These are phyloP conservation scores for Rhytidiadelphus loreus DNA, from an alignment of 225 moss, liverwort and hornwort species.

Conservation along the genomic window DNA sequence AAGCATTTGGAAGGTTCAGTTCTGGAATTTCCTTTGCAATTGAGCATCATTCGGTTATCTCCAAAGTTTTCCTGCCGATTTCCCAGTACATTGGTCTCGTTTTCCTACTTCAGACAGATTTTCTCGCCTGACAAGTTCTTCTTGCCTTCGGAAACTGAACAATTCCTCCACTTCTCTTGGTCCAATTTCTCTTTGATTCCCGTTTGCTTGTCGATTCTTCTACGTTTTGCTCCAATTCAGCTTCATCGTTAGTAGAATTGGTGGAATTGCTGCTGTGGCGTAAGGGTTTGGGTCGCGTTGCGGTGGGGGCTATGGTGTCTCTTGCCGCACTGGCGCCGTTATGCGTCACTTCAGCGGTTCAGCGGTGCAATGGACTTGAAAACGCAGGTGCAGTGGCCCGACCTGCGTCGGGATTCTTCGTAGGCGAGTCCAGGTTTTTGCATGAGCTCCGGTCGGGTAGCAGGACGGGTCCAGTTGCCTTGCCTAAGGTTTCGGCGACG, in stretches of 20 bases:
- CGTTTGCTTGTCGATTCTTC: background rate
- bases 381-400: background rate
- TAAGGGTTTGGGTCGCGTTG: background rate
- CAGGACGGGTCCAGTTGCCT: background rate
- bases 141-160: background rate
- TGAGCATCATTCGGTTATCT: background rate
- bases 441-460: background rate
- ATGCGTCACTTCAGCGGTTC: background rate
- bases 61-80: background rate
- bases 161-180: background rate
- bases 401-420: background rate
- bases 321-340: background rate
- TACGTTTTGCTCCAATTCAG: background rate
- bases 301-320: conserved; percentile 7
- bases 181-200: background rate
- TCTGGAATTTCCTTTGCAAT: background rate
- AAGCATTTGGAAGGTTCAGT: background rate
- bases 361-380: background rate
- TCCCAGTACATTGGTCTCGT: background rate
- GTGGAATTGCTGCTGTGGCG: background rate
- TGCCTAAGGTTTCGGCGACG: background rate
- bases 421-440: background rate
- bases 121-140: background rate
- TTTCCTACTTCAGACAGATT: background rate
- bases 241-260: background rate